Percentiles rank a stretch among this genome's conserved stretches.
These are phyloP conservation scores for Phoma herbarum DNA, from an alignment of 2,329 filamentous ascomycete genomes.

Conservation along the genomic window DNA sequence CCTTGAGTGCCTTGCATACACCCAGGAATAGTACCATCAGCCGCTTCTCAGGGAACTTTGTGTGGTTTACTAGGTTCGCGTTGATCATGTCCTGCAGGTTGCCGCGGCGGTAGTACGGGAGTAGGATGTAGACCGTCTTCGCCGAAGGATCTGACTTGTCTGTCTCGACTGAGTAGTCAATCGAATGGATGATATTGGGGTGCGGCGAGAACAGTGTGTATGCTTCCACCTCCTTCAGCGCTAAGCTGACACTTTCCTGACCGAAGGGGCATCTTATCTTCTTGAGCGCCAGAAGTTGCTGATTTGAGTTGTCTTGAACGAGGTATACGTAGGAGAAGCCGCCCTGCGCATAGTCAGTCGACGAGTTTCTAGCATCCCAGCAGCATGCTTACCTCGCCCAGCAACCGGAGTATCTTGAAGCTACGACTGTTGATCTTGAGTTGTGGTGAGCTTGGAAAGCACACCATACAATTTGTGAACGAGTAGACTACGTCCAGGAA, in stretches of 20 bases:
- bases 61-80: slow-evolving; percentile 95
- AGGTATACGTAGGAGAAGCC: slow-evolving; percentile 99
- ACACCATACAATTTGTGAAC: slow-evolving; percentile 92
- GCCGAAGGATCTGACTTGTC: slow-evolving; percentile 73
- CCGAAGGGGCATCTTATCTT: slow-evolving; percentile 99
- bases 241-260: slow-evolving; percentile 91
- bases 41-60: slow-evolving; percentile 83
- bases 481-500: slow-evolving; percentile 90
- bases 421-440: slow-evolving; percentile 93
- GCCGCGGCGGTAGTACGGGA: slow-evolving; percentile 93
- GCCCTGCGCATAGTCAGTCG: slow-evolving; percentile 64
- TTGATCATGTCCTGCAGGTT: slow-evolving; percentile 99
- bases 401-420: slow-evolving; percentile 93
- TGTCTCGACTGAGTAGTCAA: slow-evolving; percentile 82
- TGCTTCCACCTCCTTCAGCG: slow-evolving; percentile 96
- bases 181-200: slow-evolving; percentile 83
- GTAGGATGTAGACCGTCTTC: slow-evolving; percentile 95
- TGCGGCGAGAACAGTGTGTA: slow-evolving; percentile 88
- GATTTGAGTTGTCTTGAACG: slow-evolving; percentile 86
- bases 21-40: slow-evolving; percentile 92
- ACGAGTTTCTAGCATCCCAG: background rate
- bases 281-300: slow-evolving; percentile 91
- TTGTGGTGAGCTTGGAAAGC: slow-evolving; percentile 92
- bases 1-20: slow-evolving; percentile 84
- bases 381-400: slow-evolving; percentile 77